These are phyloP conservation scores for Asterophora lycoperdoides DNA, from an alignment of 768 basidiomycete genomes.

Conservation along the genomic window DNA sequence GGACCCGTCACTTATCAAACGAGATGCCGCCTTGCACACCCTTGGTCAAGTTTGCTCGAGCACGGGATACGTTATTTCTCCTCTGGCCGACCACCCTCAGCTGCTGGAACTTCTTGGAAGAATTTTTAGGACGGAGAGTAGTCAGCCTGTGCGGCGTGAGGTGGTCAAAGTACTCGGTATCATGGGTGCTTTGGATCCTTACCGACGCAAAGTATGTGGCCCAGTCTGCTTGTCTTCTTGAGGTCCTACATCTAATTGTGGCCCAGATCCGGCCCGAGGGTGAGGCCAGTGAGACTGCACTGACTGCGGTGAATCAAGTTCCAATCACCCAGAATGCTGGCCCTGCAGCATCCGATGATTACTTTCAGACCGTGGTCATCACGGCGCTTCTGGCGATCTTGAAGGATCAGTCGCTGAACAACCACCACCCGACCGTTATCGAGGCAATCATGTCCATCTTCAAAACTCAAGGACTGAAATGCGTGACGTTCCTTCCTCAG, in stretches of 20 bases:
- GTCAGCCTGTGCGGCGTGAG: slow-evolving; percentile 70
- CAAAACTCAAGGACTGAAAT: slow-evolving; percentile 95
- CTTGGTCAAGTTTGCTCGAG: slow-evolving; percentile 95
- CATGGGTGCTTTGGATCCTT: slow-evolving; percentile 94
- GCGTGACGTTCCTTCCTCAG: slow-evolving; percentile 92
- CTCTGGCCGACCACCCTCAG: slow-evolving; percentile 87
- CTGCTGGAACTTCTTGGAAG: slow-evolving; percentile 81
- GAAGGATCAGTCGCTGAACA: slow-evolving; percentile 82
- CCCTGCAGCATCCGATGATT: slow-evolving; percentile 78
- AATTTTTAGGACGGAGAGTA: slow-evolving; percentile 79
- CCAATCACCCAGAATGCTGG: slow-evolving; percentile 59
- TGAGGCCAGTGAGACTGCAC: slow-evolving; percentile 56
- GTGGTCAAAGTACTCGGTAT: slow-evolving; percentile 95
- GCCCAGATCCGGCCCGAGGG: slow-evolving; percentile 52
- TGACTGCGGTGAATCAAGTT: slow-evolving; percentile 64
- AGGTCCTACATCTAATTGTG: slow-evolving; percentile 27
- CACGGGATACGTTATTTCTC: slow-evolving; percentile 91
- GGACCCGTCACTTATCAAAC: slow-evolving; percentile 85
- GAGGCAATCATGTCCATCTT: slow-evolving; percentile 99
- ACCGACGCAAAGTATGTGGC: slow-evolving; percentile 76
- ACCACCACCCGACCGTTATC: slow-evolving; percentile 88
- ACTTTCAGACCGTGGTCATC: slow-evolving; percentile 96
- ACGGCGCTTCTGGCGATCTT: slow-evolving; percentile 81
- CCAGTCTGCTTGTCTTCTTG: neutral
- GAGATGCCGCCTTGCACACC: slow-evolving; percentile 91